A percentile compares a stretch with the other conserved stretches of the same genome.
Conservation (phyloP, 2,329 filamentous ascomycete genomes). For the Colletotrichum brevisporum region DNA sequence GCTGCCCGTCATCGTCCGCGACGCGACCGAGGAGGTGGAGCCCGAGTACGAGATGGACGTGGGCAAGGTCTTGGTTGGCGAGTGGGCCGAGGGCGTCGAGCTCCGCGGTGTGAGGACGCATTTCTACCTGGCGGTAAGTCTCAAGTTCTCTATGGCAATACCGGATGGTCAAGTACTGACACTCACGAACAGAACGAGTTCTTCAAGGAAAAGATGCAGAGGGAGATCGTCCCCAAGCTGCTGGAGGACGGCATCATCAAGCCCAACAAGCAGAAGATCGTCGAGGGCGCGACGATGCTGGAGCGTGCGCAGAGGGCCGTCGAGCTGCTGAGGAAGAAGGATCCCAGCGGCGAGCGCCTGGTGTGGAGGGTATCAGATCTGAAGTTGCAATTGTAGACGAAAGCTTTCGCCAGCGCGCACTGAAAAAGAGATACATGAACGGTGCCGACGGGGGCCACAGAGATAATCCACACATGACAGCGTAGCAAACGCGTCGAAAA, state of each 20-base stretch:
- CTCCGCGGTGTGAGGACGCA: slow-evolving; percentile 69
- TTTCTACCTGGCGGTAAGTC: slow-evolving; percentile 64
- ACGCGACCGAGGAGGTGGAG: slow-evolving; percentile 61
- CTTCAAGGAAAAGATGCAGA: slow-evolving; percentile 67
- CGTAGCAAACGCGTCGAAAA: slow-evolving; percentile 1
- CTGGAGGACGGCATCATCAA: slow-evolving; percentile 55
- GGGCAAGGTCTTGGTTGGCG: slow-evolving; percentile 43
- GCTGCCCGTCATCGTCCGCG: slow-evolving; percentile 70
- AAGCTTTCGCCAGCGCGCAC: background rate
- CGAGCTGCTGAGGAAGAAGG: slow-evolving; percentile 51
- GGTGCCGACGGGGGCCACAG: no score
- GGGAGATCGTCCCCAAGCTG: slow-evolving; percentile 67
- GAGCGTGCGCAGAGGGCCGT: slow-evolving; percentile 58
- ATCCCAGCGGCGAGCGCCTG: slow-evolving; percentile 57
- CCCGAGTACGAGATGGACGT: slow-evolving; percentile 71
- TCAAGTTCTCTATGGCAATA: background rate
- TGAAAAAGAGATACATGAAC: background rate
- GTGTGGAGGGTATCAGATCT: slow-evolving; percentile 51
- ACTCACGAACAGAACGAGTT: slow-evolving; percentile 62
- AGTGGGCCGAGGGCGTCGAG: slow-evolving; percentile 69
- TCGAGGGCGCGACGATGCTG: slow-evolving; percentile 56
- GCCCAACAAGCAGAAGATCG: slow-evolving; percentile 58
- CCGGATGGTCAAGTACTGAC: slow-evolving; percentile 2
- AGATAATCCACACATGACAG: no score
- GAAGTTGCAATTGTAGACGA: background rate